Base-by-base conservation (phyloP, 805 yeast genomes). In the Tetrapisispora phaffii region DNA sequence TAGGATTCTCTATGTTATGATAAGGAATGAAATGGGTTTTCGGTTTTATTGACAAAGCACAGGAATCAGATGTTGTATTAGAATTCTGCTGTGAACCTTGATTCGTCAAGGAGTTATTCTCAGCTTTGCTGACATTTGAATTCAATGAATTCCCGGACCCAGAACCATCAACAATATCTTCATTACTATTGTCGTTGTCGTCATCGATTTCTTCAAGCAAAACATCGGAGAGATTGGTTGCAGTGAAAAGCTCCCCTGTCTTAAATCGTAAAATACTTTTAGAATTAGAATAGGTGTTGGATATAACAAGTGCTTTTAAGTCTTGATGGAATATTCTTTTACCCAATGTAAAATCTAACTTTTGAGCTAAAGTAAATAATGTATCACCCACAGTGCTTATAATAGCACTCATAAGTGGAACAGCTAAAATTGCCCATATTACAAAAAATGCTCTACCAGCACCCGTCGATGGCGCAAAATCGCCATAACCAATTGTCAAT, bases 401-500 rank as follows among this genome's bases (percentile, higher is more conserved):
- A 45, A 86, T 69, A 16, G 82, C 80, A 2, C 95, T 84, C 94
- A 87, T 86, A 42, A 86, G 68, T 1, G 96, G 96, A 20, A 88
- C 81, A 0, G 96, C 95, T 7, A 79, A 68, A 19, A 88, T 59
- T 0, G 88, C 82, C 96, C 96, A 88, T 9, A 78, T 63, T 7
- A 85, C 77, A 54, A 87, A 87, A 52, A 86, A 77, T 0, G 82
- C 74, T 35, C 82, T 66, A 0, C 95, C 94, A 6, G 83, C 80
- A 1, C 79, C 64, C 0, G 80, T 63, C 1, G 41, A 46, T 1
- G 95, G 95, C 1, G 77, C 69, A 52, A 69, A 79, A 56, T 81
- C 88, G 26, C 96, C 96, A 62, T 84, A 86, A 0, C 96, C 96
- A 45, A 88, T 82, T 0, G 96, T 85, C 7, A 86, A 64, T 43